phyloP scores from a whole-genome alignment of 345 rosid genomes.

The Carallia brachiata region DNA sequence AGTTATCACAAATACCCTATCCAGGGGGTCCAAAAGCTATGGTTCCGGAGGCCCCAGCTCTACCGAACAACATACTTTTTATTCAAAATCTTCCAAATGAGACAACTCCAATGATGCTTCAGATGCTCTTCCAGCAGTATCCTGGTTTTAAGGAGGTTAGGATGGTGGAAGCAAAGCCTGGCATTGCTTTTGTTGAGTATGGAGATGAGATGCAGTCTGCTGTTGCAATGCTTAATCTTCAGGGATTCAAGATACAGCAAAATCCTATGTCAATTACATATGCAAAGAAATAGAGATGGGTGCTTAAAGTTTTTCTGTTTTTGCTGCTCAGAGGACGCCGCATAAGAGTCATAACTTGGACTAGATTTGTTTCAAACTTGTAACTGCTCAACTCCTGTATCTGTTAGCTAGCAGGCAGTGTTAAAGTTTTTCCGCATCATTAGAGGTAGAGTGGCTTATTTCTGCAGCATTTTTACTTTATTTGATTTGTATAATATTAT shows the following conservation, averaged over 20 bases:
- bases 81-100: constrained; percentile 92
- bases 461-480: not conserved
- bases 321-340: not conserved
- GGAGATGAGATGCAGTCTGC: constrained; percentile 87
- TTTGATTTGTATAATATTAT: not conserved
- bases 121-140: constrained; percentile 71
- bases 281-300: constrained; percentile 75
- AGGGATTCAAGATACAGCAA: constrained; percentile 72
- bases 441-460: not conserved
- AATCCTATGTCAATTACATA: constrained; percentile 80
- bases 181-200: constrained; percentile 93
- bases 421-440: constrained; percentile 5
- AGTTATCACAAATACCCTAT: constrained; percentile 89
- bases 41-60: constrained; percentile 87
- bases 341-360: not conserved
- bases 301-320: not conserved
- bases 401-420: not conserved
- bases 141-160: constrained; percentile 90
- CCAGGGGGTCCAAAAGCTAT: constrained; percentile 59
- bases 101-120: constrained; percentile 75
- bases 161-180: constrained; percentile 95
- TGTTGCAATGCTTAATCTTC: constrained; percentile 81
- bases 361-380: constrained; percentile 5
- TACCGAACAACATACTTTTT: constrained; percentile 88
- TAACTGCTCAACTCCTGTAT: constrained; percentile 1